These are phyloP conservation scores for Xylariaceae sp. DNA, from an alignment of 2,329 filamentous ascomycete genomes.

Conservation along the genomic window DNA sequence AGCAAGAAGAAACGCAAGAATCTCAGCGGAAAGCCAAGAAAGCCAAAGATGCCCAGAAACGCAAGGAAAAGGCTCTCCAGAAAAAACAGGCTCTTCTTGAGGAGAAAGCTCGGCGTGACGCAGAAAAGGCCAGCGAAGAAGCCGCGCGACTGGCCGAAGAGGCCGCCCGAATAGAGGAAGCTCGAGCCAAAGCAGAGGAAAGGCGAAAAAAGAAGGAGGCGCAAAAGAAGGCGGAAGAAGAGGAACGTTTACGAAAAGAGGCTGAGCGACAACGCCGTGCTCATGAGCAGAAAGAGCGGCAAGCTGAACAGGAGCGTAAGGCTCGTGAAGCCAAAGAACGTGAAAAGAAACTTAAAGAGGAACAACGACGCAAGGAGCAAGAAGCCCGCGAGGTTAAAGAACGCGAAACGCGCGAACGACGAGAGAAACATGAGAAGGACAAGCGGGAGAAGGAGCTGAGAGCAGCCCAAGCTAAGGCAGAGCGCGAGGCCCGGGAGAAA, in stretches of 20 bases:
- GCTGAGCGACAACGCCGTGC: slow-evolving; percentile 73
- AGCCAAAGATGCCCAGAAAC: slow-evolving; percentile 87
- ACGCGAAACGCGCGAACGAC: slow-evolving; percentile 54
- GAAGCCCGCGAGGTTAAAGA: slow-evolving; percentile 68
- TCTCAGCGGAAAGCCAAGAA: slow-evolving; percentile 85
- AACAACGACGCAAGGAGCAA: slow-evolving; percentile 72
- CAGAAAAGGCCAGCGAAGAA: slow-evolving; percentile 84
- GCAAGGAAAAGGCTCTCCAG: slow-evolving; percentile 85
- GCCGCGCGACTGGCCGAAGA: slow-evolving; percentile 70
- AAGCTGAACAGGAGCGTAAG: slow-evolving; percentile 81
- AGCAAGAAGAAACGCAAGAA: slow-evolving; percentile 73
- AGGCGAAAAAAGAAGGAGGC: slow-evolving; percentile 87
- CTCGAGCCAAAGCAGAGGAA: slow-evolving; percentile 77
- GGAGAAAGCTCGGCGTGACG: slow-evolving; percentile 80
- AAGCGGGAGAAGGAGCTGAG: slow-evolving; percentile 54
- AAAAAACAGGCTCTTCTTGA: slow-evolving; percentile 88
- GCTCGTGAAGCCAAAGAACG: slow-evolving; percentile 71
- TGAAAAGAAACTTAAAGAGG: slow-evolving; percentile 80
- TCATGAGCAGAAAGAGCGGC: slow-evolving; percentile 79
- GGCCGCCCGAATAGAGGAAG: slow-evolving; percentile 73
- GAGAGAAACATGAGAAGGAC: slow-evolving; percentile 53
- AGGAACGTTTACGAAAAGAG: slow-evolving; percentile 79
- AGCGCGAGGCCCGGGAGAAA: slow-evolving; percentile 44
- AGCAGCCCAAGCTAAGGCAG: slow-evolving; percentile 39
- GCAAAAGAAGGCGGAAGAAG: slow-evolving; percentile 83